Conservation (phyloP, 164 flowering plant species). For the Brasenia schreberi region DNA sequence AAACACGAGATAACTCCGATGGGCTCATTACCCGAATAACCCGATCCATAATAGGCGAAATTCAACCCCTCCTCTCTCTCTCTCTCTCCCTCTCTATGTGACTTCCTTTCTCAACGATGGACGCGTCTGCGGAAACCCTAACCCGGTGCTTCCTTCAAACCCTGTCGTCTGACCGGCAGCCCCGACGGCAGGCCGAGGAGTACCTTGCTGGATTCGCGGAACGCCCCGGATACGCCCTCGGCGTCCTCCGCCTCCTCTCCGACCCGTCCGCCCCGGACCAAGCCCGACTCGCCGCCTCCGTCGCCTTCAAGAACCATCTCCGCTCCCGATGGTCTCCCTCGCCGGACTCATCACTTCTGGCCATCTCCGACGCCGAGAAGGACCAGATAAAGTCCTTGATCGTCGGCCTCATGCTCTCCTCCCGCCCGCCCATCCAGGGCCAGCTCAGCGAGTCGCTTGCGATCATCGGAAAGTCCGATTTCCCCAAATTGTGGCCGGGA, state of each 20-base stretch:
- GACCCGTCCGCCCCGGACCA: constrained; percentile 52
- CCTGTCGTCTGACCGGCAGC: constrained; percentile 51
- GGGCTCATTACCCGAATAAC: no score
- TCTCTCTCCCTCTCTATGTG: neutral
- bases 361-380: constrained; percentile 46
- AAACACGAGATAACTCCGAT: no score
- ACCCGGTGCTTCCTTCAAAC: constrained; percentile 73
- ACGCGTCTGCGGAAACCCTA: constrained; percentile 48
- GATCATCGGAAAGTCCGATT: constrained; percentile 73
- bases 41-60: neutral
- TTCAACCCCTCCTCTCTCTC: neutral
- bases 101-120: constrained; percentile 8
- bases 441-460: constrained; percentile 83
- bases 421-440: constrained; percentile 46
- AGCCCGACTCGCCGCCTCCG: constrained; percentile 83
- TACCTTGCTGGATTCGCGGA: constrained; percentile 57
- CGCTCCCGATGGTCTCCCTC: constrained; percentile 45
- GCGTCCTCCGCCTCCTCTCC: constrained; percentile 67
- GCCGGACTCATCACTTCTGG: constrained; percentile 1
- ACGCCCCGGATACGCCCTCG: constrained; percentile 54
- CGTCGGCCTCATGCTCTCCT: constrained; percentile 60
- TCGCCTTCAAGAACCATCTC: constrained; percentile 83
- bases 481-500: constrained; percentile 69
- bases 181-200: constrained; percentile 75
- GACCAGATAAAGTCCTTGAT: constrained; percentile 68